Base-by-base conservation (phyloP, 2,329 filamentous ascomycete genomes). In the Penicillium aurantiogriseum region DNA sequence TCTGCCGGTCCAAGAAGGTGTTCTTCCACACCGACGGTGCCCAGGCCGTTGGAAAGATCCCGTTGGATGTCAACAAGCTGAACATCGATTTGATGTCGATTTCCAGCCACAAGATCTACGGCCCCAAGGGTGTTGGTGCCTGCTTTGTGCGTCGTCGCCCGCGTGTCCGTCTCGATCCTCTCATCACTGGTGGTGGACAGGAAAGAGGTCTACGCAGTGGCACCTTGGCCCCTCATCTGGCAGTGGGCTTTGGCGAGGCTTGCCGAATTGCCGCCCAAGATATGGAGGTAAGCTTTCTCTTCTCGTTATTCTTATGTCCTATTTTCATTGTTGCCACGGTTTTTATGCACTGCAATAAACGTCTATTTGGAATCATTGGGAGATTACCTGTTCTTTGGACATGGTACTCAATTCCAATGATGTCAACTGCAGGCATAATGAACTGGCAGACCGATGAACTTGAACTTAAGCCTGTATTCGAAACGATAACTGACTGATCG, bases 11-110 rank as follows among this genome's bases (percentile, higher is more conserved):
- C 54, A 94, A 91, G 77, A 97, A 97, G 81, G 82, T 97, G 44
- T 99, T 97, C 78, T 99, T 99, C 85, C 94, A 99, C 79, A 96
- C 92, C 25, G 94, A 99, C 75, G 94, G 84, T 51, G 94, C 94
- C 1, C 94, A 99, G 79, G 94, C 94, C 17, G 92, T 97, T n/a
- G 94, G 94, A 71, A 99, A 99, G 81, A 97, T 99, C 49, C 91
- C 92, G 0, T 80, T 99, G 47, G 92, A 97, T 69, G 94, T 99
- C 71, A 97, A 97, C 76, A 90, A 91, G 76, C 93, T 96, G 91
- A 95, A 97, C 76, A 88, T 99, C 63, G 94, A 99, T 73, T 80
- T 99, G 71, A 97, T 99, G 93, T 97, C 93, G 31, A 97, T 99
- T 60, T 97, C 94, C 9, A 92, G 91, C 31, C 94, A 99, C 80